Percentiles rank a stretch among this genome's conserved stretches.
Conservation (phyloP, 176 grass and related monocot species). For the Oryza australiensis region DNA sequence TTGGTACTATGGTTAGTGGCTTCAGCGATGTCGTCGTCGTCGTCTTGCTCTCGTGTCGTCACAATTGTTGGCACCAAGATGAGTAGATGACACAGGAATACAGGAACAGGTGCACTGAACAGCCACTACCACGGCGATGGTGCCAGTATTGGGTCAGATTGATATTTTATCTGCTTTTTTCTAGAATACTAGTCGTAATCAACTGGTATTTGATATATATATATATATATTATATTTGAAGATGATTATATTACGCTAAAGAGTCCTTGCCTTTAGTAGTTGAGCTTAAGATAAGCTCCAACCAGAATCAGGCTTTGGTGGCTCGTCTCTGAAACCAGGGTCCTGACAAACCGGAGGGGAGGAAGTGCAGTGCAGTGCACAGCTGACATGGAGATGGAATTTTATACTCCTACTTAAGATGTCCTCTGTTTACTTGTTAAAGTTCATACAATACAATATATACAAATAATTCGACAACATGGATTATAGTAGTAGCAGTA, state of each 20-base stretch:
- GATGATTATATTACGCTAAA: not conserved
- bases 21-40: not conserved
- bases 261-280: not conserved
- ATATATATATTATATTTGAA: no score
- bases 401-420: not conserved
- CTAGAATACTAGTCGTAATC: not conserved
- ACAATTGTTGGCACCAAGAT: not conserved
- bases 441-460: not conserved
- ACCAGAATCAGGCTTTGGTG: not conserved
- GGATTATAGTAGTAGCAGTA: no score
- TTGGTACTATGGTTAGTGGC: not conserved
- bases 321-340: not conserved
- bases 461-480: not conserved
- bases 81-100: not conserved
- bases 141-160: not conserved
- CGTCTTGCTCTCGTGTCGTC: not conserved
- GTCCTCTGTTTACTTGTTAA: not conserved
- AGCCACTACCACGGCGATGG: not conserved
- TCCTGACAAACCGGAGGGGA: not conserved
- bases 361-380: not conserved
- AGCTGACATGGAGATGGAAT: not conserved
- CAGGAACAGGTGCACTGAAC: not conserved
- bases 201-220: not conserved
- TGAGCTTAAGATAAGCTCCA: not conserved
- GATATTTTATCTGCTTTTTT: not conserved